phyloP scores from a whole-genome alignment of 2,329 filamentous ascomycete genomes.

The Talaromyces sp. region DNA sequence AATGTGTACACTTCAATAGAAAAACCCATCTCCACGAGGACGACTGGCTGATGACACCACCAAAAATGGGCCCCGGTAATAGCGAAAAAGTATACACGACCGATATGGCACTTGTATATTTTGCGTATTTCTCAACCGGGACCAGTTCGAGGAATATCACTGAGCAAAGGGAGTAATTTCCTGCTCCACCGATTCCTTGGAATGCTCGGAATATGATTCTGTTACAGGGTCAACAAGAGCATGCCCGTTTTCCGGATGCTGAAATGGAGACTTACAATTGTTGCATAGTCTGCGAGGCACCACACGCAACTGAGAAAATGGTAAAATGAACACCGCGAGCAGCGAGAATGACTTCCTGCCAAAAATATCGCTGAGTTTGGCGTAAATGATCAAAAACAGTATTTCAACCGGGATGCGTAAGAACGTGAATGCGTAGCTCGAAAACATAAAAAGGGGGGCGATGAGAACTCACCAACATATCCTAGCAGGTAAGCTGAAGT shows the following conservation, averaged over 20 bases:
- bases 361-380: constrained; percentile 61
- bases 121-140: constrained; percentile 18
- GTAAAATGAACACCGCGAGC: constrained; percentile 49
- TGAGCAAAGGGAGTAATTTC: constrained; percentile 20
- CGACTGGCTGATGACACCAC: constrained; percentile 24
- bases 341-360: constrained; percentile 47
- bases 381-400: constrained; percentile 59
- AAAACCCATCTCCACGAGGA: constrained; percentile 29
- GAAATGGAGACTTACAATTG: constrained; percentile 30
- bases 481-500: not conserved
- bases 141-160: constrained; percentile 21
- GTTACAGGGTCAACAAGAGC: not conserved
- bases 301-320: constrained; percentile 45
- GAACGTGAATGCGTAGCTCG: not conserved
- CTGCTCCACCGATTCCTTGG: constrained; percentile 32
- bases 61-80: constrained; percentile 24
- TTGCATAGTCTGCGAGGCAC: constrained; percentile 36
- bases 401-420: not conserved
- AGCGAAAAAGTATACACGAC: not conserved
- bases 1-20: constrained; percentile 22
- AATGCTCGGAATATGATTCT: constrained; percentile 18
- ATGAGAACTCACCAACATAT: not conserved
- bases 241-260: not conserved
- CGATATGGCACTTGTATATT: constrained; percentile 6
- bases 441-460: not conserved